phyloP scores from a whole-genome alignment of 257 asterid species.

The Ajuga chamaepitys region DNA sequence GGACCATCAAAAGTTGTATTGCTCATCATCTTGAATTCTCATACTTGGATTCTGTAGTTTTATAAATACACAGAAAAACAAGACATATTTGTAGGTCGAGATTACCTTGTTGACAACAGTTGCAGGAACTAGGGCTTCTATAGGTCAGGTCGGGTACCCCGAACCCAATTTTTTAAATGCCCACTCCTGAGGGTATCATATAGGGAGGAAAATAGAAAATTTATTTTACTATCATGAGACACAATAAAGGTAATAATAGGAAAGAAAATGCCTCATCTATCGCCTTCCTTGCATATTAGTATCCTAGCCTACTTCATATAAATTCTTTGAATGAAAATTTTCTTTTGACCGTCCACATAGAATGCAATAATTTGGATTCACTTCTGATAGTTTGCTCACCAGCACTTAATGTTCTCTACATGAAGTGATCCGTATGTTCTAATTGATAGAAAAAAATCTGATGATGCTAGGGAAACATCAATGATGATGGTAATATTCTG shows the following conservation, averaged over 20 bases:
- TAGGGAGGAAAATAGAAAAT: too few relatives aligned
- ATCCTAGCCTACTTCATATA: too few relatives aligned
- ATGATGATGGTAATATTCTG: slow-evolving; percentile 57
- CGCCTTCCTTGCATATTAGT: too few relatives aligned
- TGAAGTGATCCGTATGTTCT: slow-evolving; percentile 95
- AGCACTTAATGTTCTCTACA: slow-evolving; percentile 24
- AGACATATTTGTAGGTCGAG: neutral
- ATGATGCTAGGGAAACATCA: slow-evolving; percentile 59
- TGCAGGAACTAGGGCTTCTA: too few relatives aligned
- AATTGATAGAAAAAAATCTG: slow-evolving; percentile 62
- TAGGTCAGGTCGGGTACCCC: too few relatives aligned
- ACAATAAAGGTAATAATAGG: too few relatives aligned
- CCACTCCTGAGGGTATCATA: too few relatives aligned
- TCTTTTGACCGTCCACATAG: neutral
- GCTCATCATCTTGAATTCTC: neutral
- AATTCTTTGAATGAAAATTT: neutral
- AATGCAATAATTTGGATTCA: neutral
- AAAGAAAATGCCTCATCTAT: too few relatives aligned
- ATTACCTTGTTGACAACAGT: neutral
- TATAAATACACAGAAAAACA: neutral
- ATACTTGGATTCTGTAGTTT: neutral
- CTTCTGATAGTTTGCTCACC: slow-evolving; percentile 6
- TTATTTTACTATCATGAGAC: too few relatives aligned
- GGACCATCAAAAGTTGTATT: neutral
- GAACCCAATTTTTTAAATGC: too few relatives aligned